Conservation (phyloP, 805 yeast genomes). For the Grigorovia humatica region DNA sequence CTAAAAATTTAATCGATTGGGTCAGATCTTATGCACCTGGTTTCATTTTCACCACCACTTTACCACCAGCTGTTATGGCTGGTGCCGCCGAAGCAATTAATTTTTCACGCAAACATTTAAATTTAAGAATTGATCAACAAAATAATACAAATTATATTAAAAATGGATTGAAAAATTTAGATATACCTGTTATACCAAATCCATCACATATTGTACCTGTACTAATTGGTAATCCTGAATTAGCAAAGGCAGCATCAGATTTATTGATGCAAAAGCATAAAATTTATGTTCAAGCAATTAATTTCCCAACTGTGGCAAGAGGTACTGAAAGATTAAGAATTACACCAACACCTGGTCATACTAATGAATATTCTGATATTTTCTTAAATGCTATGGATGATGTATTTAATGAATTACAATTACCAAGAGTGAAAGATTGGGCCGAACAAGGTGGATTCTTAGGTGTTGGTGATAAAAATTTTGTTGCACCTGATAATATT, state of each 20-base stretch:
- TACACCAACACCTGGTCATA: conserved; percentile 99
- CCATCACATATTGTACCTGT: conserved; percentile 97
- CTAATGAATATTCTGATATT: conserved; percentile 60
- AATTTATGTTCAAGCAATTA: conserved; percentile 95
- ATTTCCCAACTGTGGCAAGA: conserved; percentile 93
- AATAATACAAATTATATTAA: conserved; percentile 78
- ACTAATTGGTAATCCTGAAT: conserved; percentile 85
- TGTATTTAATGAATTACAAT: conserved; percentile 63
- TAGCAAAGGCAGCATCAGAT: conserved; percentile 88
- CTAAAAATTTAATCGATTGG: conserved; percentile 80
- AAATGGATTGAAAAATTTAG: conserved; percentile 50
- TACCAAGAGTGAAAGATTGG: conserved; percentile 75
- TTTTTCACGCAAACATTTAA: conserved; percentile 66
- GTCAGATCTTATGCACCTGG: conserved; percentile 94
- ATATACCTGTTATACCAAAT: conserved; percentile 93
- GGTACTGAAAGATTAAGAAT: conserved; percentile 94
- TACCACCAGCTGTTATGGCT: conserved; percentile 98
- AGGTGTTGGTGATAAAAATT: conserved; percentile 64
- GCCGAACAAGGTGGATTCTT: conserved; percentile 74
- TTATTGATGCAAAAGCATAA: conserved; percentile 69
- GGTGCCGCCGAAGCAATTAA: conserved; percentile 85
- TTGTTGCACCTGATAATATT: conserved; percentile 46
- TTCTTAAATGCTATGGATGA: conserved; percentile 71
- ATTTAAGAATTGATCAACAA: conserved; percentile 78
- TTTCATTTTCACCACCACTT: conserved; percentile 89